Conservation (phyloP, 2,329 filamentous ascomycete species). For the Aureobasidium namibiae region DNA sequence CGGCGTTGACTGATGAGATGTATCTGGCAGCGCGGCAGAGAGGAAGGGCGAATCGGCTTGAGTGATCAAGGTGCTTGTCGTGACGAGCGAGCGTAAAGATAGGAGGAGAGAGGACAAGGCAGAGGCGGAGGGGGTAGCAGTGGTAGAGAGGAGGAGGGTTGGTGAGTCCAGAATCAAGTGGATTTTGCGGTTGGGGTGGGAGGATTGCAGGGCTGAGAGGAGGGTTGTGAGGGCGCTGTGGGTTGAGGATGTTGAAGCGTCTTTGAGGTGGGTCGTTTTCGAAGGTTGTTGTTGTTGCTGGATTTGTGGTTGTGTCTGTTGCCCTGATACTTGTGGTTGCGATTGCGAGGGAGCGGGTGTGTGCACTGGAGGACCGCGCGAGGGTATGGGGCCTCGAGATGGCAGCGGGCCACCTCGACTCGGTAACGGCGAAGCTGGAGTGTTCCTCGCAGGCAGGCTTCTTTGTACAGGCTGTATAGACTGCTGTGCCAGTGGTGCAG, state of each 20-base stretch:
- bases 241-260: slow-evolving; percentile 2
- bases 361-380: background rate
- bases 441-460: background rate
- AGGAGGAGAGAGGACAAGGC: slow-evolving; percentile 25
- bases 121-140: slow-evolving; percentile 18
- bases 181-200: slow-evolving; percentile 22
- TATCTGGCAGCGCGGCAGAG: slow-evolving; percentile 28
- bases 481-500: background rate
- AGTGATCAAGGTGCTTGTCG: slow-evolving; percentile 59
- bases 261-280: background rate
- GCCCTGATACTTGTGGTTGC: slow-evolving; percentile 1
- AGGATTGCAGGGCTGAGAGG: slow-evolving; percentile 23
- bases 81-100: slow-evolving; percentile 43
- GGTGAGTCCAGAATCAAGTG: slow-evolving; percentile 39
- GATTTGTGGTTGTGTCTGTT: background rate
- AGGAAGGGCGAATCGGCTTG: slow-evolving; percentile 69
- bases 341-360: background rate
- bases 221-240: slow-evolving; percentile 22
- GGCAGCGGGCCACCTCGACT: slow-evolving; percentile 1
- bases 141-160: slow-evolving; percentile 33
- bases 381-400: slow-evolving; percentile 4
- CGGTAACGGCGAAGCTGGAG: background rate
- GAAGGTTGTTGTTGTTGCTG: background rate
- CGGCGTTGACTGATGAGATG: slow-evolving; percentile 39
- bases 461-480: background rate